Evolutionary conservation across 2,329 filamentous ascomycete species (phyloP), one percentile per base, ranked within the genome.

Genomic region (Aspergillus candidus): DNA sequence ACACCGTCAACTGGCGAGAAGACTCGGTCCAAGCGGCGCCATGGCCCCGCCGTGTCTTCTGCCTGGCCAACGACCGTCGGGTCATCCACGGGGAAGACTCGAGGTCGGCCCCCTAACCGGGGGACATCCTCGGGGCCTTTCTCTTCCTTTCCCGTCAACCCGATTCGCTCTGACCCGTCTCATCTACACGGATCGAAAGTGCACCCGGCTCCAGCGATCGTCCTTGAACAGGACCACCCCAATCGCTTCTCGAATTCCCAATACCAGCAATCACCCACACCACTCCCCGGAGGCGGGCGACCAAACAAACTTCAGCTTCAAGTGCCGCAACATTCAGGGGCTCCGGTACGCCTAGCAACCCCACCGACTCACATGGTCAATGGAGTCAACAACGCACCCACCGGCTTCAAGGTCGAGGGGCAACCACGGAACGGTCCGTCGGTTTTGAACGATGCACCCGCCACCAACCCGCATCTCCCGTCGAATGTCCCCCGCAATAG

Each of bases 11-110:
- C 62, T 3, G 52, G 58, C 4, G 65, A 68, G 8, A 41, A 82
- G 75, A 50, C 66, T 12, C 61, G 62, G 11, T 49, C 59, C 12
- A 61, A 60, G 43, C 74, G 83, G 43, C 79, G 87, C 4, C 86
- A 94, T 61, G 89, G 89, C 0, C 86, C 88, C 0, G 88, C 87
- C 6, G 88, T 95, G 0, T 95, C 89, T 1, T 95, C 89, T 8
- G 90, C 90, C 1, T 96, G 90, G 90, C 81, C 84, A 43, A 80
- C 80, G 50, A 79, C 77, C 46, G 78, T 78, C 12, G 72, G 75
- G 32, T 73, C 80, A 11, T 70, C 78, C 1, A 79, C 75, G 4
- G 83, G 84, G 2, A 94, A 90, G 62, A 75, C 85, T 11, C 75
- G 89, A 52, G 89, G 90, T 6, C 75, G 90, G 47, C 90, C 90